phyloP scores from a whole-genome alignment of 2,329 filamentous ascomycete genomes.

The Phialophora chinensis region DNA sequence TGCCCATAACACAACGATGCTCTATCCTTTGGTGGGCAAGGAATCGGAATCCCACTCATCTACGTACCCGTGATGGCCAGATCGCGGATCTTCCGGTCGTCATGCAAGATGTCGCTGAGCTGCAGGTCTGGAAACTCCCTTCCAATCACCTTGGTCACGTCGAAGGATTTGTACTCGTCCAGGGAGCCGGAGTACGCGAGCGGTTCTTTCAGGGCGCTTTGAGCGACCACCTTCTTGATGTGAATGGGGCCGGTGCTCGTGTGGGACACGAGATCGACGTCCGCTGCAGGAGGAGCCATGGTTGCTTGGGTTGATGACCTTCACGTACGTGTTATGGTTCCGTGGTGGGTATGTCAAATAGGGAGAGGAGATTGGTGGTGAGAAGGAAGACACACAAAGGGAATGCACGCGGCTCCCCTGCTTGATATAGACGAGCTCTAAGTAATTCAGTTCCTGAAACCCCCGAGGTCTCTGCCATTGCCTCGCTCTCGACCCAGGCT shows the following conservation, averaged over 20 bases:
- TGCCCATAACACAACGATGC: not conserved
- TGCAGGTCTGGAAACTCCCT: constrained; percentile 51
- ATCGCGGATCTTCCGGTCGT: constrained; percentile 68
- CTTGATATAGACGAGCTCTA: not conserved
- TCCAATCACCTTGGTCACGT: constrained; percentile 59
- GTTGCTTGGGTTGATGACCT: not conserved
- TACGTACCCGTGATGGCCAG: constrained; percentile 68
- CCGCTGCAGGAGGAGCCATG: constrained; percentile 33
- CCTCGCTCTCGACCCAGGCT: not conserved
- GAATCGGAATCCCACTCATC: not conserved
- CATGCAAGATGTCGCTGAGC: constrained; percentile 66
- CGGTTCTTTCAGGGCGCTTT: constrained; percentile 40
- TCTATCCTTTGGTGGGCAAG: not conserved
- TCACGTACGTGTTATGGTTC: not conserved
- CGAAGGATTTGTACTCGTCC: constrained; percentile 54
- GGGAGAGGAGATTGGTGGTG: not conserved
- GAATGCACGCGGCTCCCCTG: not conserved
- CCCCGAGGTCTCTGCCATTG: not conserved
- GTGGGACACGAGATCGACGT: constrained; percentile 26
- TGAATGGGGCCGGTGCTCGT: constrained; percentile 11
- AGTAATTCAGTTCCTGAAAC: not conserved
- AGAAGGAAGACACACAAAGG: not conserved
- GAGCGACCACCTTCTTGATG: constrained; percentile 13
- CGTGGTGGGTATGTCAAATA: not conserved
- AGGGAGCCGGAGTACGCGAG: constrained; percentile 50